Base-by-base conservation (phyloP, 2,329 filamentous ascomycete genomes). In the Neonectria coccinea region DNA sequence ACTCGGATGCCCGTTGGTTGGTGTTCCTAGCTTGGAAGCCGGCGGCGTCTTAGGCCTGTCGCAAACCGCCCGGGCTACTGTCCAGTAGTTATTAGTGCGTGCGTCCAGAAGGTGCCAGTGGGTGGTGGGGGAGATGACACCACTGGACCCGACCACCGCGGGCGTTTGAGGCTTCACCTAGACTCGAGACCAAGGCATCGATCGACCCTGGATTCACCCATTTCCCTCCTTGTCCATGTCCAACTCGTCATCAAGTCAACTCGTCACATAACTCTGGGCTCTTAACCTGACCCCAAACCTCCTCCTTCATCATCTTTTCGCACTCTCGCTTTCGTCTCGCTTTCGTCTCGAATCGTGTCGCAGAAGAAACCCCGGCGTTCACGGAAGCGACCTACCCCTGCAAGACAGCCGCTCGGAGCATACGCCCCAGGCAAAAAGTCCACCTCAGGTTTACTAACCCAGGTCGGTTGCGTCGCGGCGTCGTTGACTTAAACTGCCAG, bases 321-420 rank as follows among this genome's bases (percentile, higher is more conserved):
- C 36, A n/a, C 51, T 47, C 36, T 52, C 29, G 60, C 31, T 25
- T 12, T 59, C 60, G 69, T 70, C 64, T 73, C 69, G 71, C 57
- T 59, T 52, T 56, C 62, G 71, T 73, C 69, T 73, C 69, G 69
- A 62, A 56, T 72, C 18, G 62, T 63, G 71, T 73, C 68, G 54
- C 71, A 74, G 64, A 64, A 73, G 47, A 41, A 36, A 55, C 65
- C 59, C 59, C 55, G 44, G 56, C 20, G 54, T 59, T 59, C 52
- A 64, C 52, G 56, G 51, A 54, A 51, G n/a, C 41, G 20, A 42
- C 39, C 3, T 7, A 56, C 53, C 42, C 52, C 29, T 47, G 31
- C 31, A 48, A 48, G 20, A 36, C 22, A 50, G 14, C 16, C 36
- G 36, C 36, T 39, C 36, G 36, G 36, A 50, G 29, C 8, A 11